These are phyloP conservation scores for Metroxylon sagu DNA, from an alignment of 176 grass and related monocot species.

Conservation along the genomic window DNA sequence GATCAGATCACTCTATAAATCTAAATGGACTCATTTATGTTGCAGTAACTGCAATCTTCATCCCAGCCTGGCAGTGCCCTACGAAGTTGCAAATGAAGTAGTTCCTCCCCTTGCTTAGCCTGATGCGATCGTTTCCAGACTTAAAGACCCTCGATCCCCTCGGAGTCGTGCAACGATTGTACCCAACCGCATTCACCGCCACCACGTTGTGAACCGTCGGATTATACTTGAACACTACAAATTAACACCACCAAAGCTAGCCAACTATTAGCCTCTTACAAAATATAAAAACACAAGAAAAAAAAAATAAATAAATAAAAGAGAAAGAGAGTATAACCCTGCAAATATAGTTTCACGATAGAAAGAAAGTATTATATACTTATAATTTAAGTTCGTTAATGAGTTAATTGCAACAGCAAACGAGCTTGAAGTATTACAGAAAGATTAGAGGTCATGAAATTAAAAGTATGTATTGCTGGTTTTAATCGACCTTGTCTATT, in stretches of 20 bases:
- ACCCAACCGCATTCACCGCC: constrained; percentile 6
- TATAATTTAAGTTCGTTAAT: too few relatives aligned
- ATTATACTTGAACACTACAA: constrained; percentile 19
- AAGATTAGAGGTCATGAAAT: too few relatives aligned
- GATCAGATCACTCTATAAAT: too few relatives aligned
- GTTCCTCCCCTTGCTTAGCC: constrained; percentile 6
- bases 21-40: not conserved
- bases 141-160: constrained; percentile 6
- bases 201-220: constrained; percentile 13
- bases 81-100: constrained; percentile 16
- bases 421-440: too few relatives aligned
- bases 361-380: too few relatives aligned
- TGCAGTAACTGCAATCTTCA: constrained; percentile 15
- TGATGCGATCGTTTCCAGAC: constrained; percentile 16
- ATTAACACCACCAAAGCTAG: not conserved
- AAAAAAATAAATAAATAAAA: not conserved
- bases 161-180: constrained; percentile 13
- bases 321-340: too few relatives aligned
- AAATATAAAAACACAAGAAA: not conserved
- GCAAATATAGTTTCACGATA: too few relatives aligned
- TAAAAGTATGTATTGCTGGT: too few relatives aligned
- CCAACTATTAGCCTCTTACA: not conserved
- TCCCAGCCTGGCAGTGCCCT: constrained; percentile 20
- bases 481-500: too few relatives aligned
- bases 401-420: too few relatives aligned